Conservation (phyloP, 2,329 filamentous ascomycete species). For the Sporothrix globosa region DNA sequence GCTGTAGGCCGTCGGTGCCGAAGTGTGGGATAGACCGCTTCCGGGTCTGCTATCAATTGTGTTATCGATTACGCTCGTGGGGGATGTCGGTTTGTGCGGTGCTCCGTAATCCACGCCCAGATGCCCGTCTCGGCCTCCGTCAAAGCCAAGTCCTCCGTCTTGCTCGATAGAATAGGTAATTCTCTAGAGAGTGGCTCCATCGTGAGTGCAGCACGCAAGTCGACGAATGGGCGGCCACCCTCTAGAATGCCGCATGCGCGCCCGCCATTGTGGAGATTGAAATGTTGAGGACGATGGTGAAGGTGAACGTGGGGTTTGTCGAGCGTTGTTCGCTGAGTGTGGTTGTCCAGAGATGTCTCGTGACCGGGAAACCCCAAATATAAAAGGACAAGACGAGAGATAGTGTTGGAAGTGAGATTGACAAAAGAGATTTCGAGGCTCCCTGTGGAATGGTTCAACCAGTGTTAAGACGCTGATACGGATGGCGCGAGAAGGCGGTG, state of each 20-base stretch:
- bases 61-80: background rate
- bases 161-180: constrained; percentile 12
- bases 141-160: background rate
- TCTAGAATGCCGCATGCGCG: constrained; percentile 56
- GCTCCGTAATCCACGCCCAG: no score
- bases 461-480: background rate
- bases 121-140: background rate
- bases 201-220: constrained; percentile 46
- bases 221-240: constrained; percentile 54
- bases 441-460: background rate
- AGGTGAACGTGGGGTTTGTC: background rate
- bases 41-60: background rate
- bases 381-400: background rate
- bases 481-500: constrained; percentile 16
- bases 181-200: constrained; percentile 60
- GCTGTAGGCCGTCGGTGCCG: background rate
- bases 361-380: background rate
- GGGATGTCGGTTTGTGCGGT: background rate
- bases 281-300: no score
- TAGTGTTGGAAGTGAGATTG: background rate
- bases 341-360: background rate
- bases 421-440: constrained; percentile 13
- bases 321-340: background rate
- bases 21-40: background rate
- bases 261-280: constrained; percentile 47